Evolutionary conservation across 495 filamentous ascomycete genomes (phyloP), one percentile per base, ranked within the genome.

Genomic region (Penicillium manginii): DNA sequence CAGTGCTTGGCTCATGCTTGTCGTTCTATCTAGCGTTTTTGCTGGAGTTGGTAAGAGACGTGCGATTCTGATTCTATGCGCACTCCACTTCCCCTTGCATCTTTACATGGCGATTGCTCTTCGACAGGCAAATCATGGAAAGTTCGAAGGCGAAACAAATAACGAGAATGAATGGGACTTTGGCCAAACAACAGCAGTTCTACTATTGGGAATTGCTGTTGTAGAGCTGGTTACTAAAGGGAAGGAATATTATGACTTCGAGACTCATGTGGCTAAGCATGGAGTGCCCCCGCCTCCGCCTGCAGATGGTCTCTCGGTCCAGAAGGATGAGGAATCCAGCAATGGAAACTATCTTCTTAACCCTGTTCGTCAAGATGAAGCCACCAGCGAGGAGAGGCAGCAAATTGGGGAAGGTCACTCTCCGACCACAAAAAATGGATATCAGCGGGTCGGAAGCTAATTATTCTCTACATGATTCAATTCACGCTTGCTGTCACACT

Each of bases 151-250:
- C 17, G 62, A 68, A 19, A 19, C 9, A 14, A 66, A 62, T 21
- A 50, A 59, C 19, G 73, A 76, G 62, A 71, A 73, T 54, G 55
- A 56, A 1, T 74, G 73, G 71, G 71, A 76, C 46, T 74, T 76
- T 50, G 73, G 73, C 2, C 73, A 76, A 61, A 76, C 73, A 4
- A 73, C 69, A 14, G 71, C 71, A 3, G 65, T 64, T 9, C 35
- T 76, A 15, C 57, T 76, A 22, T 65, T 76, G 11, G 64, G 23
- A 0, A 50, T 71, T 57, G 62, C 73, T 8, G n/a, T 70, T 21
- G 33, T 57, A 1, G 64, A 76, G 45, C 55, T 71, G 4, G 5
- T 70, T 5, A 39, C 48, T 8, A 70, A 74, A 39, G 59, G 54
- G 29, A 55, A 63, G n/a, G 57, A 62, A 53, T 74, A 68, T 45